These are phyloP conservation scores for Metschnikowia lunata DNA, from an alignment of 805 yeast species.

Conservation along the genomic window DNA sequence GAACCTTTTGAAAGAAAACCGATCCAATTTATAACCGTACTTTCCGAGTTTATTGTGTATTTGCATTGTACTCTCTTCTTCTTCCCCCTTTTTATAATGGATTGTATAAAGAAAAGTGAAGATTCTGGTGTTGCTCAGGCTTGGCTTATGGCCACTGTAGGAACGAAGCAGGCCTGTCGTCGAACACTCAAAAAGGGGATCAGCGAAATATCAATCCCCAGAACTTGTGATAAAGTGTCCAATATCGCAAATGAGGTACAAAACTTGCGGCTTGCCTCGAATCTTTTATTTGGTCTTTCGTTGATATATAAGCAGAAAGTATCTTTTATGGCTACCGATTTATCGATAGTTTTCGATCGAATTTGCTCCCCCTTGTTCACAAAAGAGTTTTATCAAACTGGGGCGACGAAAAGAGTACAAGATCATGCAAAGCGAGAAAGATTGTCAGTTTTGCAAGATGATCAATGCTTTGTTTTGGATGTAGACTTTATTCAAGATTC, in stretches of 20 bases:
- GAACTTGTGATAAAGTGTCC: constrained; percentile 29
- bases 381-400: neutral
- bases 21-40: too few species aligned
- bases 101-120: neutral
- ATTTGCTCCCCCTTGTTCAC: constrained; percentile 3
- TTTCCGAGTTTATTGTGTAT: too few species aligned
- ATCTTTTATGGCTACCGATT: constrained; percentile 39
- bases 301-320: constrained; percentile 48
- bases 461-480: constrained; percentile 24
- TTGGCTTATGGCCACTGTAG: constrained; percentile 42
- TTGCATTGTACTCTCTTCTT: too few species aligned
- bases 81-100: neutral
- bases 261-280: constrained; percentile 34
- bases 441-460: constrained; percentile 17
- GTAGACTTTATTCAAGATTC: constrained; percentile 19
- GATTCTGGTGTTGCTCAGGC: constrained; percentile 21
- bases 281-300: constrained; percentile 45
- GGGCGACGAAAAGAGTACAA: neutral
- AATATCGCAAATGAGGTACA: constrained; percentile 17
- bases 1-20: too few species aligned
- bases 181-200: constrained; percentile 29
- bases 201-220: constrained; percentile 38
- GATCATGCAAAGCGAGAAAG: neutral
- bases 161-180: constrained; percentile 25
- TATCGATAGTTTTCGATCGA: constrained; percentile 14